Percentiles rank a stretch among this genome's conserved stretches.
Evolutionary conservation across 495 filamentous ascomycete genomes (phyloP).

Genomic region (Penicillium steckii): DNA sequence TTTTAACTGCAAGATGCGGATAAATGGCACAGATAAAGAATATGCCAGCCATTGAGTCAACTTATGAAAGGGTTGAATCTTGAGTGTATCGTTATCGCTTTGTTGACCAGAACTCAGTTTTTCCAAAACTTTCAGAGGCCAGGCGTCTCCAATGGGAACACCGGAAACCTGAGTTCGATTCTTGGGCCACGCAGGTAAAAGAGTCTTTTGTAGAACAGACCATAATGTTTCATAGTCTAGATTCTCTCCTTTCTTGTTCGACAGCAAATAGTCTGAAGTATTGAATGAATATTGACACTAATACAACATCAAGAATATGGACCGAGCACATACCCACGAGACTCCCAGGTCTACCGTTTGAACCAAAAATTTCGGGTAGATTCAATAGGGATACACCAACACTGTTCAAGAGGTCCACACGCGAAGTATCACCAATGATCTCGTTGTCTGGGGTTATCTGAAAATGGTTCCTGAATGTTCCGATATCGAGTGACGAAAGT

Average conservation of each 20-base stretch:
- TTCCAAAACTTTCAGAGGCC: constrained; percentile 41
- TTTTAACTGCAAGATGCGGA: constrained; percentile 68
- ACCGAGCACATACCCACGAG: constrained; percentile 47
- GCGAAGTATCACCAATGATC: constrained; percentile 49
- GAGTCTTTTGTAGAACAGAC: constrained; percentile 48
- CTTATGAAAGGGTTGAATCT: constrained; percentile 70
- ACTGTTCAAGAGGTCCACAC: constrained; percentile 46
- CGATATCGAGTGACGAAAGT: constrained; percentile 2
- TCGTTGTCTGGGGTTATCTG: constrained; percentile 51
- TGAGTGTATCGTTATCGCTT: constrained; percentile 10
- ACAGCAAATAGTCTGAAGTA: constrained; percentile 49
- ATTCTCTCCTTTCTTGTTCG: constrained; percentile 10
- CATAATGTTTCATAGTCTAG: constrained; percentile 44
- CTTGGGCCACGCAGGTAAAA: constrained; percentile 54
- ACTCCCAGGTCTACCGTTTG: constrained; percentile 49
- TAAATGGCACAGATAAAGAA: constrained; percentile 86
- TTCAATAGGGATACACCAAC: constrained; percentile 47
- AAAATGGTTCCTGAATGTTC: constrained; percentile 8
- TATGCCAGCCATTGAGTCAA: constrained; percentile 89
- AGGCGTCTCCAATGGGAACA: constrained; percentile 56
- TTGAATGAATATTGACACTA: not conserved
- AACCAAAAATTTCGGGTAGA: constrained; percentile 50
- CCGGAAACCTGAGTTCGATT: constrained; percentile 52
- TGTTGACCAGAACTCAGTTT: constrained; percentile 2
- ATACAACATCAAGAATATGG: not conserved